Base-by-base conservation (phyloP, 306 rosid genomes). In the Sicyos edulis region DNA sequence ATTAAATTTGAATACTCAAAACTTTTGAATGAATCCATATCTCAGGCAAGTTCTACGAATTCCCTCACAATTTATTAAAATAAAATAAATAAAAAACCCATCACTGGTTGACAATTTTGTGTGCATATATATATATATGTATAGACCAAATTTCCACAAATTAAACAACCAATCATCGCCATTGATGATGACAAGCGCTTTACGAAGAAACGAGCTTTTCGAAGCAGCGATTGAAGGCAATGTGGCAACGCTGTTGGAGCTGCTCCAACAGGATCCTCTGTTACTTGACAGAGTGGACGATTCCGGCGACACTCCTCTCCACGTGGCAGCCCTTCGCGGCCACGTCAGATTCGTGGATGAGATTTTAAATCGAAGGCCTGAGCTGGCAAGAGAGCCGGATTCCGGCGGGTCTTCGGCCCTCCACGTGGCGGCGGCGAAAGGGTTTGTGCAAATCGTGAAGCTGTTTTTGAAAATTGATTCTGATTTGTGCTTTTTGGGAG, bases 251-350 rank as follows among this genome's bases (percentile, higher is more conserved):
- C 67, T 81, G 20, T 29, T 24, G 2, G 84, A 81, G 20, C 24
- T 81, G 10, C 47, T 81, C 64, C 47, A 16, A 45, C 26, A 81
- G 44, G 84, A 81, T 72, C 81, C 76, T 7, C 47, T 81, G 11
- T 22, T 77, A 0, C 52, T 77, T 0, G 79, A 63, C 50, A 60
- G 84, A 54, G 42, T 37, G 10, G 10, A 61, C 19, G 64, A 68
- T 32, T 47, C 54, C 63, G 52, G 59, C 7, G 84, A 77, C 44
- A 67, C 84, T 17, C 81, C 81, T 10, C 81, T 81, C 15, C 84
- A 81, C 58, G 26, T 77, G 6, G 84, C 84, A 11, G 14, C 81
- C 6, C 49, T 77, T 71, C 29, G 74, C 26, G 84, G 84, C 1
- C 81, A 81, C 37, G 14, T 49, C 13, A 73, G 29, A 14, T 32